These are phyloP conservation scores for Vigna angularis DNA, from an alignment of 306 rosid species.

Conservation along the genomic window DNA sequence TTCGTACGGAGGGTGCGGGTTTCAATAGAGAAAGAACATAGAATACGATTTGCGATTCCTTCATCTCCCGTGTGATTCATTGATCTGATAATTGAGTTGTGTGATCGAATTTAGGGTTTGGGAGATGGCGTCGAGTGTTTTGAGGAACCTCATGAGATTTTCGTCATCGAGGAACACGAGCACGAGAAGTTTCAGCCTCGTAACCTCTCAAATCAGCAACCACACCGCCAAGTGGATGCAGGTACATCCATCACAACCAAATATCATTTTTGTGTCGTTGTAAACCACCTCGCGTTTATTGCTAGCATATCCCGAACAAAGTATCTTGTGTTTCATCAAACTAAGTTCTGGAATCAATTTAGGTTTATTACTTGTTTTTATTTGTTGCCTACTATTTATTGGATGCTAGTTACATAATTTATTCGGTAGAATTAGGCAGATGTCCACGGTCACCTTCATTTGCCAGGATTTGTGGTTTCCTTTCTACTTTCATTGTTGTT, in stretches of 20 bases:
- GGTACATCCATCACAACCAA: constrained; percentile 47
- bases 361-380: constrained; percentile 1
- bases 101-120: constrained; percentile 27
- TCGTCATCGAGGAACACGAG: constrained; percentile 48
- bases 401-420: constrained; percentile 1
- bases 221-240: constrained; percentile 96
- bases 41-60: neutral
- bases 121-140: constrained; percentile 76
- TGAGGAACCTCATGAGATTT: constrained; percentile 69
- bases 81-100: constrained; percentile 29
- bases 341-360: constrained; percentile 28
- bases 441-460: neutral
- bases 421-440: neutral
- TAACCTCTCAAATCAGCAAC: constrained; percentile 60
- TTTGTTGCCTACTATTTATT: neutral
- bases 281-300: neutral
- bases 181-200: constrained; percentile 64
- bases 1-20: neutral
- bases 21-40: neutral
- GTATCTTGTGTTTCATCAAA: neutral
- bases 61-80: constrained; percentile 22
- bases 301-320: neutral
- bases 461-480: neutral
- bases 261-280: neutral
- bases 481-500: neutral